These are phyloP conservation scores for Pseudoperonospora humuli DNA, from an alignment of 352 stramenopile genomes.

Conservation along the genomic window DNA sequence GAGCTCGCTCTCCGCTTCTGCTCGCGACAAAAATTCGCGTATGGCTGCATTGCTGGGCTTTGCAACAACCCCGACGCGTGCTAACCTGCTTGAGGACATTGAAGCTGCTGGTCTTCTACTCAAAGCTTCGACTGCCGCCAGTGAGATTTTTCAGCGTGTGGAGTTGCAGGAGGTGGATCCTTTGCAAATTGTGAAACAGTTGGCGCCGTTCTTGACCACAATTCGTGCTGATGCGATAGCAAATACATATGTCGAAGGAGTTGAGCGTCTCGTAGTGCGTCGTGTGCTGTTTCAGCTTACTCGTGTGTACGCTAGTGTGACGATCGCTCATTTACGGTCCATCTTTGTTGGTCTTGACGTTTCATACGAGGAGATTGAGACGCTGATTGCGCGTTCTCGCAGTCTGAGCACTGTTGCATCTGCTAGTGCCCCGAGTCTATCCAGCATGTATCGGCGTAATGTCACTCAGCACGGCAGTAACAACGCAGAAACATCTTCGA, in stretches of 20 bases:
- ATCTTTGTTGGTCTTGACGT: conserved; percentile 82
- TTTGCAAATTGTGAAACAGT: conserved; percentile 62
- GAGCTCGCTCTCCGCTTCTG: conserved; percentile 31
- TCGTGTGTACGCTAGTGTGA: conserved; percentile 83
- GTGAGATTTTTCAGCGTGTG: conserved; percentile 56
- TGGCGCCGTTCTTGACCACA: conserved; percentile 53
- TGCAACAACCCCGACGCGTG: conserved; percentile 77
- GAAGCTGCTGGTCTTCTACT: conserved; percentile 54
- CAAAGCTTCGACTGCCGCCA: conserved; percentile 48
- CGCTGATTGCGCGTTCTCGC: conserved; percentile 78
- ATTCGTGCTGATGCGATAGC: conserved; percentile 33
- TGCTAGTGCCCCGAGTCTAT: conserved; percentile 52
- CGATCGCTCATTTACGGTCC: conserved; percentile 68
- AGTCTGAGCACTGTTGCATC: conserved; percentile 55
- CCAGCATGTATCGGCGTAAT: conserved; percentile 52
- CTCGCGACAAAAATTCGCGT: conserved; percentile 90
- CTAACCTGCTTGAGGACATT: conserved; percentile 90
- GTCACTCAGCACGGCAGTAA: conserved; percentile 40
- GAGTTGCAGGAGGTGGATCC: conserved; percentile 68
- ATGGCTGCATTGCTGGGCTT: conserved; percentile 93
- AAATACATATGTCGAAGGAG: conserved; percentile 46
- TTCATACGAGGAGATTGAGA: conserved; percentile 78
- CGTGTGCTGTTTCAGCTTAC: conserved; percentile 82
- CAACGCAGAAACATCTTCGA: conserved; percentile 46
- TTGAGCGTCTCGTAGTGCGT: conserved; percentile 66